A percentile compares a stretch with the other conserved stretches of the same genome.
Evolutionary conservation across 2,329 filamentous ascomycete genomes (phyloP).

Genomic region (Diplodia scrobiculata): DNA sequence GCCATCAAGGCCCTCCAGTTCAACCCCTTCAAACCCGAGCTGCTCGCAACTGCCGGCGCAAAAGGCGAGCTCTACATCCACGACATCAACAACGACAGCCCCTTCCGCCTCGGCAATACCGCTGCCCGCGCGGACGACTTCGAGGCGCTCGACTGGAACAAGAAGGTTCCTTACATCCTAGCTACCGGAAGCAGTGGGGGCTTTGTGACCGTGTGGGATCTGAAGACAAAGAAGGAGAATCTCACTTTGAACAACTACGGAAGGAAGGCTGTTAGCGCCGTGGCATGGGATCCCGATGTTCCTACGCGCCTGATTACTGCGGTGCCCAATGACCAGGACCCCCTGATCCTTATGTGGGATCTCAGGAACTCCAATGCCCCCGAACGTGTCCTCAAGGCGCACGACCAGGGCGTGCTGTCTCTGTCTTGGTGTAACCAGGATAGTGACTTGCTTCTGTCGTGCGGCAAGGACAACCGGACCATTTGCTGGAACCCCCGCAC

Average conservation of each 20-base stretch:
- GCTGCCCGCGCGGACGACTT: constrained; percentile 91
- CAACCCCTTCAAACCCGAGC: constrained; percentile 87
- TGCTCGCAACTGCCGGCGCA: constrained; percentile 86
- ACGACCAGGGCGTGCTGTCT: constrained; percentile 90
- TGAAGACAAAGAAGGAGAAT: constrained; percentile 97
- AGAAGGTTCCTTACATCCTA: constrained; percentile 93
- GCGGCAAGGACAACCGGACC: constrained; percentile 94
- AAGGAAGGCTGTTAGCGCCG: constrained; percentile 89
- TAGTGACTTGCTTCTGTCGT: constrained; percentile 83
- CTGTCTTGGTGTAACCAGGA: constrained; percentile 95
- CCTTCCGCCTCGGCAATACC: constrained; percentile 83
- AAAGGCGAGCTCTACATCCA: constrained; percentile 97
- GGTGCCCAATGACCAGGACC: constrained; percentile 83
- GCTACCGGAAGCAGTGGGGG: constrained; percentile 91
- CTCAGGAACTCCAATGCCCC: constrained; percentile 94
- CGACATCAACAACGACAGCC: constrained; percentile 88
- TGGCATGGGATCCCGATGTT: constrained; percentile 95
- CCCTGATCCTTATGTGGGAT: constrained; percentile 91
- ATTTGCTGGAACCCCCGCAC: constrained; percentile 96
- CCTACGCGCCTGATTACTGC: constrained; percentile 91
- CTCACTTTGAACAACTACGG: constrained; percentile 87
- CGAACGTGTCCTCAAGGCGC: constrained; percentile 83
- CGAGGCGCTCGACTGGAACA: constrained; percentile 97
- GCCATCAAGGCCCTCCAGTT: constrained; percentile 95
- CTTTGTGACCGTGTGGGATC: constrained; percentile 97